Base-by-base conservation (phyloP, 371 early-diverging fungal species). In the Mucor lusitanicus region DNA sequence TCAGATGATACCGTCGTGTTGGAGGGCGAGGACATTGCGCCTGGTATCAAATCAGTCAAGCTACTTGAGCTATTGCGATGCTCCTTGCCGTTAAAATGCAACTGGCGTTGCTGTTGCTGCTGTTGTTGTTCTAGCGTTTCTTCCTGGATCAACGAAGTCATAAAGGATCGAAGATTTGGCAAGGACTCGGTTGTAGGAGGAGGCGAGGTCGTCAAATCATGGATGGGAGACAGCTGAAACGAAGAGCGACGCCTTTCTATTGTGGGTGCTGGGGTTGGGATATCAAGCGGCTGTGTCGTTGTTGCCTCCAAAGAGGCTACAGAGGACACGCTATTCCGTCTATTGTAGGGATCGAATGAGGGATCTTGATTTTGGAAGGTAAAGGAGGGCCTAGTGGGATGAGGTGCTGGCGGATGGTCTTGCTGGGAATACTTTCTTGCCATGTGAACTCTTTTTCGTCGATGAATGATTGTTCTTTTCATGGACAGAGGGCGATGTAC, bases 401-500 rank as follows among this genome's bases (percentile, higher is more conserved):
- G 25, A n/a, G 46, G 12, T 32, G 40, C 23, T 15, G 8, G 30
- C 37, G 23, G 23, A 12, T 35, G 58, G 19, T 23, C 59, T 33
- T 37, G 30, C 17, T 57, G 30, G 5, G 33, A 19, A 7, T 48
- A 27, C 33, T 50, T 64, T 11, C 56, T 28, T n/a, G 55, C 35
- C 64, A 67, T 67, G 17, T 71, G 67, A 17, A 64, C 61, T 55
- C 76, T 32, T 54, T 76, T 76, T 42, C 84, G 67, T 57, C 83
- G 72, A 58, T 81, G 79, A 39, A 84, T 83, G n/a, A 83, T 71
- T 6, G 70, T 68, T 11, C 77, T 67, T 53, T 79, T 78, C 76
- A 84, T 70, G 23, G 69, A 70, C 8, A 77, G 59, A 25, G 78
- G 88, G 5, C 88, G 77, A 37, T 80, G 82, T 3, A 73, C 69